Evolutionary conservation across 75 land plant species (phyloP).

Genomic region (Pinus tabuliformis): DNA sequence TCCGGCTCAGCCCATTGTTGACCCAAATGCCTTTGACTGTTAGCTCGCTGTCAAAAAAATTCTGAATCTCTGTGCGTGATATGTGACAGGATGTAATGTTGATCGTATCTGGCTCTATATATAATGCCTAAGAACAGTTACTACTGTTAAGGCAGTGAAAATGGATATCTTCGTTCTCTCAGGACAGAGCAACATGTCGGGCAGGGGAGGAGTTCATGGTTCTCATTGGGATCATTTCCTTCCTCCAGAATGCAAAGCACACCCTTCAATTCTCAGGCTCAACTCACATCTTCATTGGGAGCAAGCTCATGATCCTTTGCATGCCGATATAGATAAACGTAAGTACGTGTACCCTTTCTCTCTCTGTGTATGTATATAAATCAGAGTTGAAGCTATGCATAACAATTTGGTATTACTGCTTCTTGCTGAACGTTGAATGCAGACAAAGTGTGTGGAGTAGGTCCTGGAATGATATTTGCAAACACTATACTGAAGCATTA

Average conservation of each 20-base stretch:
- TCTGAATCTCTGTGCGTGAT: too few species aligned
- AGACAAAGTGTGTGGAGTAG: slow-evolving; percentile 67
- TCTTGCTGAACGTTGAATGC: background rate
- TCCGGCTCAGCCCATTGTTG: too few species aligned
- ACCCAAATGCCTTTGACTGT: too few species aligned
- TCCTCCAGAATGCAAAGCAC: slow-evolving; percentile 48
- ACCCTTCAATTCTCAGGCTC: slow-evolving; percentile 60
- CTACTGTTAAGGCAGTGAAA: background rate
- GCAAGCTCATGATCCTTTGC: slow-evolving; percentile 78
- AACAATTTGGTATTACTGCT: background rate
- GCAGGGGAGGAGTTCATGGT: slow-evolving; percentile 73
- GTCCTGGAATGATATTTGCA: slow-evolving; percentile 78
- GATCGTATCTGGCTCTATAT: too few species aligned
- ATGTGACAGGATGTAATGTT: too few species aligned
- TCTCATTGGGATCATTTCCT: slow-evolving; percentile 63
- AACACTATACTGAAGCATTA: slow-evolving; percentile 28
- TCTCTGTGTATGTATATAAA: too few species aligned
- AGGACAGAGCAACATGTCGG: slow-evolving; percentile 99
- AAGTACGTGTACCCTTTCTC: background rate
- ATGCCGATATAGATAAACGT: slow-evolving; percentile 70
- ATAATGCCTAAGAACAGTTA: too few species aligned
- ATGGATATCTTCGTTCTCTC: slow-evolving; percentile 68
- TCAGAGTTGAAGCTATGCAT: background rate
- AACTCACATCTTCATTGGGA: slow-evolving; percentile 55
- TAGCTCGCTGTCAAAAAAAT: too few species aligned